A percentile compares a stretch with the other conserved stretches of the same genome.
Conservation (phyloP, 352 stramenopile genomes). For the Plasmopara halstedii region DNA sequence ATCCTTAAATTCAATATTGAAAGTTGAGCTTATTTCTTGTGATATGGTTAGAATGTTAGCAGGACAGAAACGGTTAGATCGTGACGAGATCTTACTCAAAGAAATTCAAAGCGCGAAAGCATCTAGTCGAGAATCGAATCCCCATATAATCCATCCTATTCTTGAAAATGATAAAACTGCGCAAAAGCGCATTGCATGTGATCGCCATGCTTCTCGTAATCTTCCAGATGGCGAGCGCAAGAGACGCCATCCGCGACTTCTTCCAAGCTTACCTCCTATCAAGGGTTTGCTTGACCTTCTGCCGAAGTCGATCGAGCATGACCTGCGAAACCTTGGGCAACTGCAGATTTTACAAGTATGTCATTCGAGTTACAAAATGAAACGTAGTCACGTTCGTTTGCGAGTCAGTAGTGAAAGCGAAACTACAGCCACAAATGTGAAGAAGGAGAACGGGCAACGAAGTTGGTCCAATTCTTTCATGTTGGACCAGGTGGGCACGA, state of each 20-base stretch:
- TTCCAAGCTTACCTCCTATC: constrained; percentile 73
- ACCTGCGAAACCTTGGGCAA: constrained; percentile 48
- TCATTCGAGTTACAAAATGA: constrained; percentile 59
- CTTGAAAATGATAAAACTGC: constrained; percentile 2
- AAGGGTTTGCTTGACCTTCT: constrained; percentile 79
- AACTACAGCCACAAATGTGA: constrained; percentile 20
- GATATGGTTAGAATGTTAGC: constrained; percentile 38
- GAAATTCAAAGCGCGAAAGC: constrained; percentile 40
- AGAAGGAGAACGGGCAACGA: constrained; percentile 39
- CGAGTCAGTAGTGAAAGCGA: constrained; percentile 56
- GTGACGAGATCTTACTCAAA: constrained; percentile 69
- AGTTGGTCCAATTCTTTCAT: constrained; percentile 71
- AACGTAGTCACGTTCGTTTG: constrained; percentile 63
- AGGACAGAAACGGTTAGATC: constrained; percentile 68
- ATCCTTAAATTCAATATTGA: too few species aligned
- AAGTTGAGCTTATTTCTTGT: not conserved
- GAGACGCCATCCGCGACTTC: constrained; percentile 53
- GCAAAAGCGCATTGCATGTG: not conserved
- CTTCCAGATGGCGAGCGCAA: constrained; percentile 35
- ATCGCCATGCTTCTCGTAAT: constrained; percentile 7
- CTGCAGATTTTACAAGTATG: constrained; percentile 77
- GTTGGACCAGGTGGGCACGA: constrained; percentile 68
- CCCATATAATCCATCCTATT: constrained; percentile 43
- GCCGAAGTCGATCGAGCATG: constrained; percentile 53
- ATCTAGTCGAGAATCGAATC: constrained; percentile 35